These are phyloP conservation scores for Leptographium lundbergii DNA, from an alignment of 2,329 filamentous ascomycete species.

Conservation along the genomic window DNA sequence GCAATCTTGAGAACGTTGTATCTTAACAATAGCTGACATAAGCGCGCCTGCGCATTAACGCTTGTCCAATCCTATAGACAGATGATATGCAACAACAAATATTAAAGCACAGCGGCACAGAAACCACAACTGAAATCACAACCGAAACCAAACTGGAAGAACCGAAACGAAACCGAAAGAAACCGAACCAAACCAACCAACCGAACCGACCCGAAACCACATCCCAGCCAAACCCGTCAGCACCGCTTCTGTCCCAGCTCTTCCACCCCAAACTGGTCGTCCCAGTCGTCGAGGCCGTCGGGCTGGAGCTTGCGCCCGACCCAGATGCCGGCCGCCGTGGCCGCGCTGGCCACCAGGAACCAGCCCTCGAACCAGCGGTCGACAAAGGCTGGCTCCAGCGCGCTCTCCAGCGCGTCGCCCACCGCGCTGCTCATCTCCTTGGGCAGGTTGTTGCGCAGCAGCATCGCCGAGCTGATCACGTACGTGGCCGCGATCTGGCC, in stretches of 20 bases:
- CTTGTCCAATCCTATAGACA: no score
- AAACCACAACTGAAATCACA: no score
- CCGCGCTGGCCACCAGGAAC: slow-evolving; percentile 57
- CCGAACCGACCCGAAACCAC: background rate
- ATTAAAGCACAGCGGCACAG: background rate
- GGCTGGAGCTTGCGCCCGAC: slow-evolving; percentile 48
- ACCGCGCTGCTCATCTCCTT: slow-evolving; percentile 65
- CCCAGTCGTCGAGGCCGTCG: slow-evolving; percentile 27
- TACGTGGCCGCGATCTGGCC: slow-evolving; percentile 76
- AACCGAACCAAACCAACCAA: no score
- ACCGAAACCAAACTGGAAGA: background rate
- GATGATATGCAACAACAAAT: no score
- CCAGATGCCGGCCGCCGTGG: slow-evolving; percentile 62
- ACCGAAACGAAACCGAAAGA: background rate
- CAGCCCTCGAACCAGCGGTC: slow-evolving; percentile 82
- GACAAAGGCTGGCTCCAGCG: slow-evolving; percentile 59
- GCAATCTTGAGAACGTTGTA: background rate
- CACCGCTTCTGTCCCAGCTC: slow-evolving; percentile 62
- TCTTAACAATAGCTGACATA: background rate
- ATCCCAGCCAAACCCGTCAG: slow-evolving; percentile 27
- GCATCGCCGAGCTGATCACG: slow-evolving; percentile 66
- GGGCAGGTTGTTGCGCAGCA: slow-evolving; percentile 68
- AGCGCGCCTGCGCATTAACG: background rate
- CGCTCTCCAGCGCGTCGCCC: slow-evolving; percentile 63
- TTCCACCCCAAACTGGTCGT: slow-evolving; percentile 49